Base-by-base conservation (phyloP, 2,329 filamentous ascomycete species). In the Colletotrichum costaricense region DNA sequence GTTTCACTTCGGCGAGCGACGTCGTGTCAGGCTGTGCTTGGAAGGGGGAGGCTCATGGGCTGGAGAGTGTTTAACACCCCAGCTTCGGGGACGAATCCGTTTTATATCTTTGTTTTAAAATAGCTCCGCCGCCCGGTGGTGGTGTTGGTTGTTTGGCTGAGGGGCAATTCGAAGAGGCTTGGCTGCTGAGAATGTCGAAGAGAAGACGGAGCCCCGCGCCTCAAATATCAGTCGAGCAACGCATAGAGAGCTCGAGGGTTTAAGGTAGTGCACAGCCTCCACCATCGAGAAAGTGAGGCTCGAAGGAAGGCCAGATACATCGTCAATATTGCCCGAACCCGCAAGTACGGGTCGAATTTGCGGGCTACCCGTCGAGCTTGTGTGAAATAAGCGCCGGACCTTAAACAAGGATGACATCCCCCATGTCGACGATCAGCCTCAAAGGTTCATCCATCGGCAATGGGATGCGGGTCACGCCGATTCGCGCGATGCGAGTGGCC, bases 1-100 rank as follows among this genome's bases (percentile, higher is more conserved):
- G 67, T 73, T 73, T 73, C 70, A 73, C 67, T 57, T 70, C 60
- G 70, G 67, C 62, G 62, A 73, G 67, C 66, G 56, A 70, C 60
- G 60, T 73, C 70, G 62, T 62, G 69, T 73, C 70, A 59, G 33
- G 49, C 30, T 64, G 49, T 65, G 70, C 60, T 26, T 38, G 14
- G 19, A 55, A 54, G n/a, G 55, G 42, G 28, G 54, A 55, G 16
- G 42, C 42, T 49, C 42, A 42, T 42, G 49, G 69, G 59, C 14
- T 55, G 63, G 49, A 42, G 26, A 52, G 65, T 46, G 56, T 67
- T 64, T 19, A 35, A 59, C 26, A 58, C 56, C 63, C 24, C 55
- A 59, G 56, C 56, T 38, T 56, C 62, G 67, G 70, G 46, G 67
- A 64, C 62, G 38, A 35, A 52, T 59, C 60, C 67, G 60, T 70